Conservation (phyloP, 225 moss, liverwort and hornwort species). For the Pseudoscleropodium purum region DNA sequence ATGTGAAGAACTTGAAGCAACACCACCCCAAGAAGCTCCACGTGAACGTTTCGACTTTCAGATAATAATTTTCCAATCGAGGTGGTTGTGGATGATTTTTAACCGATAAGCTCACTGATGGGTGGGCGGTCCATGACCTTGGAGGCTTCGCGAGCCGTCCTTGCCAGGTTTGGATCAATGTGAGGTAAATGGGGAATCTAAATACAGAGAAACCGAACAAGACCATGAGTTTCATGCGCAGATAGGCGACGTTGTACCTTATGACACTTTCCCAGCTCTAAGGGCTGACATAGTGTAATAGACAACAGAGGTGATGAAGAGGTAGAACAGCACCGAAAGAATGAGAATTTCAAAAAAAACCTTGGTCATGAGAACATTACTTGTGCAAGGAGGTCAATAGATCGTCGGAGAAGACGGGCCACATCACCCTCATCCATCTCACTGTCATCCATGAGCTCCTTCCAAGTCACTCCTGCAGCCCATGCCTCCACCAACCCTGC, state of each 20-base stretch:
- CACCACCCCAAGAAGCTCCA: slow-evolving; percentile 7
- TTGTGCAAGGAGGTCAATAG: slow-evolving; percentile 88
- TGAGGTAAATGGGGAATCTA: slow-evolving; percentile 89
- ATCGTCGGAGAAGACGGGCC: slow-evolving; percentile 87
- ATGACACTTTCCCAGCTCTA: not conserved
- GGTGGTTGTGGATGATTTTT: not conserved
- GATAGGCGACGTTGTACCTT: not conserved
- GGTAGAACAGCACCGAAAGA: not conserved
- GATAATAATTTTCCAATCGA: not conserved
- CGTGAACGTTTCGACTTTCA: not conserved
- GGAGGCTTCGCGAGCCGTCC: slow-evolving; percentile 59
- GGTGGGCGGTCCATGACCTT: slow-evolving; percentile 95
- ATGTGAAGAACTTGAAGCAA: slow-evolving; percentile 5
- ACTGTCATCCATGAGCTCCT: slow-evolving; percentile 82
- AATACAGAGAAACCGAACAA: not conserved
- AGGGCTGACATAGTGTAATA: not conserved
- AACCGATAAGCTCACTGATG: slow-evolving; percentile 88
- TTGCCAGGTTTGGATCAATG: slow-evolving; percentile 61
- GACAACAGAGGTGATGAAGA: not conserved
- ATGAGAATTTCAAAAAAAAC: not conserved
- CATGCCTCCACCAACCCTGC: slow-evolving; percentile 96
- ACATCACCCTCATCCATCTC: slow-evolving; percentile 98
- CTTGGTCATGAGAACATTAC: slow-evolving; percentile 12
- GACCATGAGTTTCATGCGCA: not conserved
- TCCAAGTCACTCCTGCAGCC: slow-evolving; percentile 96